Conservation (phyloP, 345 rosid genomes). For the Melaleuca alternifolia region DNA sequence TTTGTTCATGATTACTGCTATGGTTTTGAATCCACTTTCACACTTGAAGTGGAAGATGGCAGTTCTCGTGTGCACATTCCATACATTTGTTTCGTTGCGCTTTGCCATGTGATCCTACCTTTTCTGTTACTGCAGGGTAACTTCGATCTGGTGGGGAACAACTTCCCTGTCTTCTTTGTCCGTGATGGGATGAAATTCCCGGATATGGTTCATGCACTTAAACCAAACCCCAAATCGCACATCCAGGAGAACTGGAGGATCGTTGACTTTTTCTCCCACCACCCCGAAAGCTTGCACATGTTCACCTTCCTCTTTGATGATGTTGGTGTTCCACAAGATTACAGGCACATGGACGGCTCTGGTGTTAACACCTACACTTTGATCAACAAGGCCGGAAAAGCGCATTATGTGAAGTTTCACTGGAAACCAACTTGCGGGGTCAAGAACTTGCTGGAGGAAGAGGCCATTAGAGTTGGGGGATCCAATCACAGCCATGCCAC, state of each 20-base stretch:
- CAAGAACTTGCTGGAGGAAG: constrained; percentile 68
- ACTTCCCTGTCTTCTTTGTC: constrained; percentile 89
- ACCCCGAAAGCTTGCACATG: constrained; percentile 94
- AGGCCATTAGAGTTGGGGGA: constrained; percentile 87
- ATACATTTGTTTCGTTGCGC: background rate
- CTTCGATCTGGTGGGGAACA: constrained; percentile 98
- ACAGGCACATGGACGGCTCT: constrained; percentile 92
- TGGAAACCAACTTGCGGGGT: constrained; percentile 96
- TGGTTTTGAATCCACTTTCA: background rate
- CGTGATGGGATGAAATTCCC: constrained; percentile 99
- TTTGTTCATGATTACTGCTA: background rate
- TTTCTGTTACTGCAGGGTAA: constrained; percentile 51
- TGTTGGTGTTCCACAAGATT: constrained; percentile 85
- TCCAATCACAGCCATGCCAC: constrained; percentile 98
- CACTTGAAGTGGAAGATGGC: background rate
- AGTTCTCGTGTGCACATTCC: background rate
- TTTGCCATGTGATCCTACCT: background rate
- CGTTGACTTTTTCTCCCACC: constrained; percentile 90
- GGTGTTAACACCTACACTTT: constrained; percentile 88
- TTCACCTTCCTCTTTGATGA: constrained; percentile 87
- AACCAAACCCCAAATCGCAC: constrained; percentile 96
- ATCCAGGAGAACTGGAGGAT: constrained; percentile 99
- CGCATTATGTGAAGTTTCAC: constrained; percentile 80
- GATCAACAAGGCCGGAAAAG: constrained; percentile 84
- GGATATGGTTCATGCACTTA: constrained; percentile 86